Base-by-base conservation (phyloP, 1,139 yeast species). In the Yamadazyma dushanensis region DNA sequence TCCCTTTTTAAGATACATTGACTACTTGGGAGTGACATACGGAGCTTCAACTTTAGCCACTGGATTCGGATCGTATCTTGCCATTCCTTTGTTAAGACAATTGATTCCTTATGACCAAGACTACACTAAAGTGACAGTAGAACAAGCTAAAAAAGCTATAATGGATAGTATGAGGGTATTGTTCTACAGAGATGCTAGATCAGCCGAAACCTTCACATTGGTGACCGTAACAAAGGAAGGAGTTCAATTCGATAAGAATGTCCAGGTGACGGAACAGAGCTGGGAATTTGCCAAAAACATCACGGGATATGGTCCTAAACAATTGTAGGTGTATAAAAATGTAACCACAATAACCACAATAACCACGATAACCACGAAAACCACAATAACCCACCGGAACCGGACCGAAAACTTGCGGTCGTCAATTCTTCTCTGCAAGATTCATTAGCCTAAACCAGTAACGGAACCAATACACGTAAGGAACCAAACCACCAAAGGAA, bases 21-120 rank as follows among this genome's bases (percentile, higher is more conserved):
- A 94, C 59, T 70, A 94, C 44, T 73, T 89, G 40, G 99, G 99
- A 31, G 96, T 90, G 15, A 78, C 95, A 1, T 94, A 86, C 61
- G 76, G 87, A 7, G 76, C 97, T 0, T 95, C 96, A 22, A 75
- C 95, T 3, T 68, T 94, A 44, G 96, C 97, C 33, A 90, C 98
- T 2, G 99, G 99, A 1, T 92, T 90, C 60, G 99, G 98, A 39
- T 83, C 95, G 9, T 92, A 94, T 61, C 72, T 94, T 61, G 98
- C 98, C 3, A 66, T 89, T 29, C 99, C 99, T 23, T 68, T 94
- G 49, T 73, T 94, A 59, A 83, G 99, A 66, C 80, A 85, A 57
- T 73, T 83, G 43, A 87, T 85, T 32, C 95, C 90, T 40, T 68
- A 70, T 31, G 97, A 90, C 48, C 80, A 76, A 25, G 96, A 89